Evolutionary conservation across 345 rosid species (phyloP).

Genomic region (Psidium friedrichsthalianum): DNA sequence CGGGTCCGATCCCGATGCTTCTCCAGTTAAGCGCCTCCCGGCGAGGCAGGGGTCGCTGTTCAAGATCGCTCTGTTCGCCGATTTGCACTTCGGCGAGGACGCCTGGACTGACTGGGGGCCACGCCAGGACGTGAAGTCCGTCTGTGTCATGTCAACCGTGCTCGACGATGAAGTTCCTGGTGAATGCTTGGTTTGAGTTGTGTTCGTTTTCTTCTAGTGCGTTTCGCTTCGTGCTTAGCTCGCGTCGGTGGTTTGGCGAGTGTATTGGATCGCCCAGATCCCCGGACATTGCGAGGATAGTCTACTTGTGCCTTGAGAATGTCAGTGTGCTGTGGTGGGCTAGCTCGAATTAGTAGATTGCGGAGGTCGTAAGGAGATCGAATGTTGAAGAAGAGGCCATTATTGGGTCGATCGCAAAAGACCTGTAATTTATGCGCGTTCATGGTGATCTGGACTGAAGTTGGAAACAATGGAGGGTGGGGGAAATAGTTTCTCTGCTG

Average conservation of each 20-base stretch:
- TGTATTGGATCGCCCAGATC: background rate
- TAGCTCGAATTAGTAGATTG: background rate
- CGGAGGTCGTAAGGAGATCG: background rate
- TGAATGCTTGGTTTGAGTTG: background rate
- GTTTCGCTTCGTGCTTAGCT: background rate
- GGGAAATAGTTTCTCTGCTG: background rate
- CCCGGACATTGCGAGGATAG: background rate
- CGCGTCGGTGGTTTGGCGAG: background rate
- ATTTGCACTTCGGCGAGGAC: slow-evolving; percentile 73
- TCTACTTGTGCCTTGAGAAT: background rate
- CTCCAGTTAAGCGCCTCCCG: slow-evolving; percentile 12
- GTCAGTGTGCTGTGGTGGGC: background rate
- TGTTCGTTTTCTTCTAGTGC: background rate
- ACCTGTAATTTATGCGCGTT: background rate
- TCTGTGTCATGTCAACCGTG: slow-evolving; percentile 48
- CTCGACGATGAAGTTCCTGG: slow-evolving; percentile 61
- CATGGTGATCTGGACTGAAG: background rate
- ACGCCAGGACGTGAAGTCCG: slow-evolving; percentile 44
- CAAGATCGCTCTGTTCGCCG: slow-evolving; percentile 63
- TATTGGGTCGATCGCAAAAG: background rate
- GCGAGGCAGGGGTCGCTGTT: slow-evolving; percentile 24
- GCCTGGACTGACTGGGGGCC: slow-evolving; percentile 82
- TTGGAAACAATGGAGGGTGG: background rate
- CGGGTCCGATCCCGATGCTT: background rate
- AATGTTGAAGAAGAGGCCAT: background rate